Evolutionary conservation across 2,329 filamentous ascomycete species (phyloP).

Genomic region (Leptographium radiaticola): DNA sequence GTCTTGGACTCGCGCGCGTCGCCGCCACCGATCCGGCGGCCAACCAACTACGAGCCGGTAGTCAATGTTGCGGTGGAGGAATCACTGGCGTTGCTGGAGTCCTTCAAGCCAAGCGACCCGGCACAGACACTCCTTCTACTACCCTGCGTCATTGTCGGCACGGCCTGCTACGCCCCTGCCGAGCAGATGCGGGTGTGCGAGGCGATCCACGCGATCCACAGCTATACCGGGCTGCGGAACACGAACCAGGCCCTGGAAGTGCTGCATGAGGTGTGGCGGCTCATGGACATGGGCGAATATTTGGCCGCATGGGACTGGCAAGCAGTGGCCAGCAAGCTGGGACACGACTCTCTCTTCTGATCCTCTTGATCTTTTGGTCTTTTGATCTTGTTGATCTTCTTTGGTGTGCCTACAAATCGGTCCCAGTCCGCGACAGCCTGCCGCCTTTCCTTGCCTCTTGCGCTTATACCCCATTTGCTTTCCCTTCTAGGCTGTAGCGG

Average conservation of each 20-base stretch:
- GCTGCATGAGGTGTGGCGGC: slow-evolving; percentile 44
- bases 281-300: slow-evolving; percentile 47
- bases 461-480: background rate
- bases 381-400: background rate
- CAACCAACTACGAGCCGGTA: slow-evolving; percentile 34
- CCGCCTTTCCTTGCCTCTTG: background rate
- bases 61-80: slow-evolving; percentile 44
- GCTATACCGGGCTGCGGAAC: slow-evolving; percentile 48
- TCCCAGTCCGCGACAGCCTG: background rate
- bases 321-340: slow-evolving; percentile 36
- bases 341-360: slow-evolving; percentile 39
- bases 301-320: slow-evolving; percentile 52
- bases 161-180: slow-evolving; percentile 38
- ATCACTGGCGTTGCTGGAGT: slow-evolving; percentile 39
- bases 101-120: slow-evolving; percentile 43
- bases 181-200: slow-evolving; percentile 40
- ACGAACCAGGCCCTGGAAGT: slow-evolving; percentile 39
- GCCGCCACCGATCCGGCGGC: slow-evolving; percentile 32
- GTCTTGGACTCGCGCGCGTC: slow-evolving; percentile 18
- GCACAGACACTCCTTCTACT: slow-evolving; percentile 46
- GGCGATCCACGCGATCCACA: slow-evolving; percentile 36
- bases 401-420: background rate
- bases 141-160: slow-evolving; percentile 47
- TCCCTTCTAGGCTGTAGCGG: background rate
- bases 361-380: background rate